Conservation (phyloP, 306 rosid genomes). For the Begonia peltatifolia region DNA sequence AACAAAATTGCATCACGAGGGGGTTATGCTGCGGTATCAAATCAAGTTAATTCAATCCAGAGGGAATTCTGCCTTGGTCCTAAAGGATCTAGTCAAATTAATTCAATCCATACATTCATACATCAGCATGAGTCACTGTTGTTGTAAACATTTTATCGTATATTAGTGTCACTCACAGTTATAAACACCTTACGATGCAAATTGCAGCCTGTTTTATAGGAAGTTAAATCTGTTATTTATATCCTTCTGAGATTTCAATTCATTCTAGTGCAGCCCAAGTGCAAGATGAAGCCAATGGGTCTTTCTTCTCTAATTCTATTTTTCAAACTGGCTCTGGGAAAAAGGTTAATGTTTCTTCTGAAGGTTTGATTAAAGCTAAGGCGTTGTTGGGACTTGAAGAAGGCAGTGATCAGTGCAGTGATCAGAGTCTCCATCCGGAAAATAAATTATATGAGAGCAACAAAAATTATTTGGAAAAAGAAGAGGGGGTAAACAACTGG, state of each 20-base stretch:
- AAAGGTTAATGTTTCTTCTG: constrained; percentile 49
- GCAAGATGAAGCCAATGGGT: constrained; percentile 15
- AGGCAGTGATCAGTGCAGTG: constrained; percentile 13
- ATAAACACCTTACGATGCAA: no score
- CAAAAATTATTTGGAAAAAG: constrained; percentile 7
- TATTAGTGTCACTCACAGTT: no score
- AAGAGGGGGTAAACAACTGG: constrained; percentile 12
- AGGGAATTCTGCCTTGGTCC: no score
- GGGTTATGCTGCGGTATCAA: no score
- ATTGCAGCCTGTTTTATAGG: no score
- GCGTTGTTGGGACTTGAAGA: constrained; percentile 39
- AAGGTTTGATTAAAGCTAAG: constrained; percentile 56
- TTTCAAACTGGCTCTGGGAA: constrained; percentile 75
- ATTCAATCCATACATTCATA: no score
- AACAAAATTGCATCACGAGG: no score
- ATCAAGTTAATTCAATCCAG: no score
- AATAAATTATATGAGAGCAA: constrained; percentile 2
- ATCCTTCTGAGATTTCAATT: background rate
- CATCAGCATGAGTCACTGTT: no score
- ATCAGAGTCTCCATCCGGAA: constrained; percentile 18
- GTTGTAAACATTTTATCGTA: no score
- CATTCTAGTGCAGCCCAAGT: constrained; percentile 31
- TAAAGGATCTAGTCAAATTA: no score
- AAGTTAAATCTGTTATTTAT: no score
- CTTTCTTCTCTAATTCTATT: constrained; percentile 43